Evolutionary conservation across 2,329 filamentous ascomycete genomes (phyloP), one percentile per base, ranked within the genome.

Genomic region (Aspergillus unguis): DNA sequence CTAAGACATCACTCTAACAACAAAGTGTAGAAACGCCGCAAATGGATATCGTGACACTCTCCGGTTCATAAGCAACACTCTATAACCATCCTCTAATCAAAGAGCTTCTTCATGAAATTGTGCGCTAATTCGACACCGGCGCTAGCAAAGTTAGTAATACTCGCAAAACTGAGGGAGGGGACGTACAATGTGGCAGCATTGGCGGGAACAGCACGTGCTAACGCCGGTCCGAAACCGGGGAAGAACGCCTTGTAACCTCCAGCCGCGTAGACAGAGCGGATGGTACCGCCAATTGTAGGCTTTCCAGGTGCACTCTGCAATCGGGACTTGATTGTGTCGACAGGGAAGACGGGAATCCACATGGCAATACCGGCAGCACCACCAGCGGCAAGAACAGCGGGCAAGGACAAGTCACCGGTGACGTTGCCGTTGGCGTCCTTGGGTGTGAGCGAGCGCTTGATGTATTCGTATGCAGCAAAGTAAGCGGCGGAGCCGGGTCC

Each of bases 321-420:
- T 35, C 92, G 81, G 58, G 87, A 92, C 83, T 99, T 99, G 76
- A 99, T 86, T 0, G 94, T 99, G 68, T 99, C 94, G 59, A 99
- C 82, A 25, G 94, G 94, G 82, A 99, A 99, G 38, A 99, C 92
- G 49, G 94, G 92, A 62, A 96, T 94, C 94, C 94, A 99, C 94
- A 99, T 99, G 58, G 94, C 94, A 27, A 99, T 84, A 67, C 94
- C 94, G 0, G 94, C 94, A 3, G 86, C 88, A 58, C 89, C 94
- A 63, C 94, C 94, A 2, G 94, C 94, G 28, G 84, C 82, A 64
- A 92, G 90, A 52, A 99, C 82, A 8, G 94, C 94, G 2, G 83
- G 77, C 58, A 99, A 78, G 65, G 87, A 92, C 53, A 97, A 75
- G 63, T 94, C 79, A 38, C 91, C 92, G 4, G 80, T 83, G 2